A percentile compares a stretch with the other conserved stretches of the same genome.
phyloP scores from a whole-genome alignment of 352 stramenopile species.

The Phytopythium vexans region DNA sequence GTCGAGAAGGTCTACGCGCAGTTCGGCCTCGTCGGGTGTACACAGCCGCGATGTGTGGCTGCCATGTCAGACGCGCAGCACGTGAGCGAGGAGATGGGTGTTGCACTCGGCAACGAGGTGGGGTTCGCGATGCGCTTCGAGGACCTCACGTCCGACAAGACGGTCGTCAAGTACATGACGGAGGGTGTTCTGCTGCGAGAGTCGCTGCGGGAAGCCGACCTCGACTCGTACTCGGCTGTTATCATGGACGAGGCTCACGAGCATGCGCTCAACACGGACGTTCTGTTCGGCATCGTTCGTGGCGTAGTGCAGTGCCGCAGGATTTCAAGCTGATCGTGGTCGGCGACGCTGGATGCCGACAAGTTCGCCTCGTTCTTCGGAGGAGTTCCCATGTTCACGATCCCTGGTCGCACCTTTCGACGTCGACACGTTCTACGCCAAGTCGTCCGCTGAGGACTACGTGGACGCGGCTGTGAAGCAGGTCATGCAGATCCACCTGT shows the following conservation, averaged over 20 bases:
- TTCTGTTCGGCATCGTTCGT: conserved; percentile 92
- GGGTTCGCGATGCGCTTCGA: conserved; percentile 95
- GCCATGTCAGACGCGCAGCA: conserved; percentile 98
- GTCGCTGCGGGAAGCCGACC: conserved; percentile 85
- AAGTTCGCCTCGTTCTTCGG: conserved; percentile 98
- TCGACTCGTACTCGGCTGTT: conserved; percentile 87
- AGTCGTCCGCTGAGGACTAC: conserved; percentile 96
- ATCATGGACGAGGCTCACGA: conserved; percentile 97
- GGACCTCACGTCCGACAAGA: conserved; percentile 93
- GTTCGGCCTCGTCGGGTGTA: conserved; percentile 94
- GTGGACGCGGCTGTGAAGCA: conserved; percentile 98
- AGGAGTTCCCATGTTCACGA: conserved; percentile 96
- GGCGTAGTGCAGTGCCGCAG: conserved; percentile 84
- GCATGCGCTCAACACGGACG: conserved; percentile 92
- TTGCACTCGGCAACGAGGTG: conserved; percentile 88
- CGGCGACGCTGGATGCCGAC: conserved; percentile 96
- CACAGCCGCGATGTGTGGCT: conserved; percentile 97
- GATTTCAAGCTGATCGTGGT: conserved; percentile 92
- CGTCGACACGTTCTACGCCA: conserved; percentile 87
- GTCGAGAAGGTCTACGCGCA: conserved; percentile 89
- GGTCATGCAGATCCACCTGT: conserved; percentile 98
- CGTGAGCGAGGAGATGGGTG: conserved; percentile 97
- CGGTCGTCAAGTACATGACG: conserved; percentile 97
- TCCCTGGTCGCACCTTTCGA: conserved; percentile 90
- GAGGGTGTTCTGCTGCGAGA: conserved; percentile 92